Evolutionary conservation across 768 basidiomycete species (phyloP), one percentile per base, ranked within the genome.

Genomic region (Leccinellum luteum): DNA sequence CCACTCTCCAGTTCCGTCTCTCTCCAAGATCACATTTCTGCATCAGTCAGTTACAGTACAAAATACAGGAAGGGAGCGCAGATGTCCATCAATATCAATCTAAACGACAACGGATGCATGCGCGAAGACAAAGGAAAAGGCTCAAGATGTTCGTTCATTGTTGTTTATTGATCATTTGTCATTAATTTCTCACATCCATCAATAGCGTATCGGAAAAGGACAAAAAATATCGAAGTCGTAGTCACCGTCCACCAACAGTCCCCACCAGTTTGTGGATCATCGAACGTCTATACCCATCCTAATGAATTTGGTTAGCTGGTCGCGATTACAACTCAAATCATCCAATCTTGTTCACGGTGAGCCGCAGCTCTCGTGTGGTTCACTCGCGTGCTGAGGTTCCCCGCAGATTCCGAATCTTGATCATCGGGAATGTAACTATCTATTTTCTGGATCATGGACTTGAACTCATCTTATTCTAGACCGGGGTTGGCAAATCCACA

Each of bases 401-500:
- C 14, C 25, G 13, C 32, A 65, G 63, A 32, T 65, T 64, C 47
- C 52, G 63, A 14, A 44, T 65, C n/a, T 8, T 64, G 31, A 34
- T 64, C 1, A 64, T 64, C 9, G 63, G 63, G 2, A 65, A 64
- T 54, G 63, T 64, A 34, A 55, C 4, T 3, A 1, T 23, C 17
- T 5, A 1, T 43, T 15, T 32, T 25, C 10, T 51, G 6, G 2
- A 7, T 12, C 21, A 47, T 34, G 19, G 12, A 34, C 5, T 47
- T 41, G 12, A 27, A 15, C 55, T 53, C 6, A 45, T 7, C 14
- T 15, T 10, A n/a, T 28, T 51, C 27, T 53, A 63, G 63, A 44
- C 58, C 1, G 62, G 63, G 3, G 62, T 64, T 4, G 62, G 62
- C 7, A 63, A 61, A 57, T 54, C 62, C 15, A 50, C 63, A 2